Percentiles rank a stretch among this genome's conserved stretches.
phyloP scores from a whole-genome alignment of 2,329 filamentous ascomycete genomes.

The Fusarium sp. region DNA sequence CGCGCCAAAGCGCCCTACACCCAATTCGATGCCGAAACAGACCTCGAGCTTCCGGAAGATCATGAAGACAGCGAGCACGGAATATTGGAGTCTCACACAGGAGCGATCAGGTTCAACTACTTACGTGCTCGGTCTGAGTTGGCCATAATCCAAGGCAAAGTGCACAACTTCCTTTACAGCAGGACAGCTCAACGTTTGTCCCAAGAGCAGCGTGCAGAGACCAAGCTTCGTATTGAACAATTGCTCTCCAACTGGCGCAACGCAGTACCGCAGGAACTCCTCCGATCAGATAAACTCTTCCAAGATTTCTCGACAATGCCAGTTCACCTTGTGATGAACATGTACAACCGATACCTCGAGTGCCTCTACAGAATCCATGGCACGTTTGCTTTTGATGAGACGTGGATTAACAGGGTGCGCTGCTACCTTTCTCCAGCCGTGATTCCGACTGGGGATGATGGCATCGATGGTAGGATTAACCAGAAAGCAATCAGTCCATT shows the following conservation, averaged over 20 bases:
- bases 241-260: background rate
- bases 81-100: background rate
- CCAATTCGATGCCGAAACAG: background rate
- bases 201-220: background rate
- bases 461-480: background rate
- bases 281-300: background rate
- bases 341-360: background rate
- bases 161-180: background rate
- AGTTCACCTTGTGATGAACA: background rate
- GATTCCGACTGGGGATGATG: background rate
- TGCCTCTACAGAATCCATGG: background rate
- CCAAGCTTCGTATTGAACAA: background rate
- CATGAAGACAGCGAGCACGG: background rate
- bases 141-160: background rate
- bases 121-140: background rate
- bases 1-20: background rate
- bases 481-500: background rate
- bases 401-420: background rate
- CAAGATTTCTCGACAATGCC: background rate
- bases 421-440: background rate
- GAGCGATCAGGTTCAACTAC: background rate
- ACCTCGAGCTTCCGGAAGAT: background rate
- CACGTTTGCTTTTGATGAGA: background rate
- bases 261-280: rapidly evolving
- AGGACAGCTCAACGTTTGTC: background rate